Base-by-base conservation (phyloP, 2,329 filamentous ascomycete species). In the Diaporthe capsici region DNA sequence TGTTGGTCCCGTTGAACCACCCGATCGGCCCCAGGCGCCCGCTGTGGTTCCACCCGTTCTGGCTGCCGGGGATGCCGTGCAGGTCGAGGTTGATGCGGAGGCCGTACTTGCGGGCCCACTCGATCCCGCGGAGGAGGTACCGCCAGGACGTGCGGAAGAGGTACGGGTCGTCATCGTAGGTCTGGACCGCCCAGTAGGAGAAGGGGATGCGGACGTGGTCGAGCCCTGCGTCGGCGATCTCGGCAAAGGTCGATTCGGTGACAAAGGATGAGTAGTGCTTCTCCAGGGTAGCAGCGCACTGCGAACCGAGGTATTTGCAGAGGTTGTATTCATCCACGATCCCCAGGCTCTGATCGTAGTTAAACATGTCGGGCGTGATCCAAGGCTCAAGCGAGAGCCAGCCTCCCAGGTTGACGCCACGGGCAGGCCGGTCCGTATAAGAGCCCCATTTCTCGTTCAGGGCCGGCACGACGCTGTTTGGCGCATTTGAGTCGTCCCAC, bases 11-110 rank as follows among this genome's bases (percentile, higher is more conserved):
- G 80, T 97, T 97, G 53, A 98, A 86, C 97, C 97, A 99, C 37
- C 91, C 89, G 78, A 98, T 96, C 1, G 85, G 77, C 1, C 97
- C 96, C 82, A 94, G 93, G 13, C 92, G 91, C 0, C 97, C 97
- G 79, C 94, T 97, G 84, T 99, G 97, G 80, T 98, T 98, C 96
- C 96, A 98, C 2, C 97, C 97, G 81, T 99, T 99, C 82, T 98
- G 97, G 76, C 94, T 96, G 0, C 97, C 97, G 0, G 96, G 96
- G 0, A 97, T 88, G n/a, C 90, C 95, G 85, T 99, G 97, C 6
- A 98, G 86, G 83, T 99, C 97, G 5, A 99, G 91, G 78, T 98
- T 98, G 55, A 99, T 92, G 2, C 97, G 93, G 6, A 99, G 87
- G 0, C 97, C 97, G 83, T 98, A 94, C 81, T 97, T 96, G 37